Percentiles rank a stretch among this genome's conserved stretches.
These are phyloP conservation scores for Saccharomycopsis synnaedendra DNA, from an alignment of 805 yeast genomes.

Conservation along the genomic window DNA sequence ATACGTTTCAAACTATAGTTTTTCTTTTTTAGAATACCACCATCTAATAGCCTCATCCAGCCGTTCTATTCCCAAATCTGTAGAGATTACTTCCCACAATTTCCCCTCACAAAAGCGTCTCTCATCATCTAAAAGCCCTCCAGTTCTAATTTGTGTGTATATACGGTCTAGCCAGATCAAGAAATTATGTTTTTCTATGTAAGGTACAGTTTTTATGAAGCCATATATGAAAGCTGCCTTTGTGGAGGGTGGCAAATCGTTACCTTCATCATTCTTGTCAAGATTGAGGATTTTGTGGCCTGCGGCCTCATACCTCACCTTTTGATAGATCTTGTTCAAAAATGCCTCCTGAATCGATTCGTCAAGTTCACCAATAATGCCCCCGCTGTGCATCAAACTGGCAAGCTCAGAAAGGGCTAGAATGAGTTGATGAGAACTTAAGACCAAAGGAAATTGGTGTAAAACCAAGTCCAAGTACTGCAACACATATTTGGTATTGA, in stretches of 20 bases:
- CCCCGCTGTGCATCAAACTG: constrained; percentile 4
- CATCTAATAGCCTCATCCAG: constrained; percentile 14
- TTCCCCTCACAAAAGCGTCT: constrained; percentile 3
- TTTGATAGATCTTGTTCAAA: constrained; percentile 1
- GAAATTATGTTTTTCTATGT: constrained; percentile 1
- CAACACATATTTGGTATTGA: constrained; percentile 3
- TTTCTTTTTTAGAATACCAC: constrained; percentile 12
- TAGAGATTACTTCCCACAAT: constrained; percentile 12
- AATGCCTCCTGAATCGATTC: constrained; percentile 4
- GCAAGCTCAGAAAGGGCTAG: constrained; percentile 6
- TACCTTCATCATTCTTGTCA: too few relatives aligned
- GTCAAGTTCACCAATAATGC: constrained; percentile 5
- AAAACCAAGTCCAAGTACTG: constrained; percentile 7
- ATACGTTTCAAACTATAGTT: background rate
- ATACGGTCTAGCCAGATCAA: constrained; percentile 8
- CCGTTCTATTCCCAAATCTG: constrained; percentile 7
- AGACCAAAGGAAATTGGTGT: constrained; percentile 13
- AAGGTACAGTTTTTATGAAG: constrained; percentile 11
- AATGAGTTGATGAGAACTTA: constrained; percentile 11
- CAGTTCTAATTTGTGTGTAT: background rate
- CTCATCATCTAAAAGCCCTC: background rate
- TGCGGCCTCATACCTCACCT: constrained; percentile 1
- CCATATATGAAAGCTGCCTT: constrained; percentile 5
- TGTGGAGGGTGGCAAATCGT: constrained; percentile 7
- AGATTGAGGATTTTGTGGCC: background rate